phyloP scores from a whole-genome alignment of 108 stramenopile species.

The Skeletonema tropicum region DNA sequence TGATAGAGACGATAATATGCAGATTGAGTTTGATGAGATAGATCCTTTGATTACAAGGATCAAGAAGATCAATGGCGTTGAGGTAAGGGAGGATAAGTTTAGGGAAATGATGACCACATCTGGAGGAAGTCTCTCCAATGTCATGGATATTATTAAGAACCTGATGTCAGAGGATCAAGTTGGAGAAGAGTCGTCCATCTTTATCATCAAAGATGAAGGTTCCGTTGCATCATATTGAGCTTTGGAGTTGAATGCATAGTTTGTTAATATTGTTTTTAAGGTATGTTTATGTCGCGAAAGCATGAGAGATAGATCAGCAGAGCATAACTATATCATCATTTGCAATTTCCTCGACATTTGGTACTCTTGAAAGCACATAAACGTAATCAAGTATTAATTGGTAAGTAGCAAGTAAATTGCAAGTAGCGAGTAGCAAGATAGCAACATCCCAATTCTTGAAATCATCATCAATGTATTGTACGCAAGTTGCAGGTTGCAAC shows the following conservation, averaged over 20 bases:
- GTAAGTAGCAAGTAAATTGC: no score
- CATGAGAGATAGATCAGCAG: no score
- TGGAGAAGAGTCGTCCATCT: conserved; percentile 52
- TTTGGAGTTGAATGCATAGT: not conserved
- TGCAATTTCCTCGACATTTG: no score
- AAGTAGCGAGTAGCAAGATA: no score
- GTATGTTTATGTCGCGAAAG: no score
- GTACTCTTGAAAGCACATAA: no score
- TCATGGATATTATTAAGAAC: conserved; percentile 79
- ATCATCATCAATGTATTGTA: no score
- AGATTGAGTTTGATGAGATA: conserved; percentile 65
- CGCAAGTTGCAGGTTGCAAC: no score
- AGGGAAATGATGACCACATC: conserved; percentile 42
- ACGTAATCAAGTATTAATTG: no score
- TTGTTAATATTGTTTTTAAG: no score
- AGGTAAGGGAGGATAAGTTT: conserved; percentile 61
- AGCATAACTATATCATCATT: no score
- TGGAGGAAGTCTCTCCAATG: conserved; percentile 52
- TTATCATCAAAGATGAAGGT: conserved; percentile 49
- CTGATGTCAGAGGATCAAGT: conserved; percentile 56
- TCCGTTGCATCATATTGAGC: not conserved
- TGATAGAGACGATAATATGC: conserved; percentile 63
- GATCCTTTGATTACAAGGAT: conserved; percentile 54
- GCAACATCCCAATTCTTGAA: no score
- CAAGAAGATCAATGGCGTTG: conserved; percentile 64